Base-by-base conservation (phyloP, 1,139 yeast species). In the Meyerozyma sp. region DNA sequence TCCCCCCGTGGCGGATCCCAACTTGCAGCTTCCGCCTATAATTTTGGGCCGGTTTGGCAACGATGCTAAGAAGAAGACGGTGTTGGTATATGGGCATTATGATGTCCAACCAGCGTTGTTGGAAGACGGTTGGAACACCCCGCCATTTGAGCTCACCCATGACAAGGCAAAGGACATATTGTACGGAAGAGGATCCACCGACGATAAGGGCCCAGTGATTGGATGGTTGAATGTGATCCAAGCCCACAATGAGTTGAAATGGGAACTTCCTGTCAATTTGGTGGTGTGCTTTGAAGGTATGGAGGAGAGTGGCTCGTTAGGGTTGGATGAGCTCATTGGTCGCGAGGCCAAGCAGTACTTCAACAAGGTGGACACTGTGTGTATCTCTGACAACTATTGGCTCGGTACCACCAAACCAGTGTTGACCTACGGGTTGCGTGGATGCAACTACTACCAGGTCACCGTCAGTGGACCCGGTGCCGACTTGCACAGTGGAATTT, bases 351-450 rank as follows among this genome's bases (percentile, higher is more conserved):
- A 76, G 41, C 63, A 68, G 40, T 93, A 89, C 69, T 93, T 93
- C 72, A 82, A 84, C 62, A 84, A 79, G 39, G 95, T 90, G 44
- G 95, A 91, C 61, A 91, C 96, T 41, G 97, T 90, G 43, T 91
- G 98, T 65, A 94, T 93, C 56, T 83, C 94, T 45, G 99, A 93
- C 69, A 93, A 94, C 73, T 94, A 94, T 71, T 93, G 99, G 99
- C 77, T 93, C 50, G 99, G 98, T 51, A 91, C 98, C 49, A 82
- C 81, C 54, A 91, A 93, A 63, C 99, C 99, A 16, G 98, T 89
- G 6, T 80, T 93, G 60, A 94, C 99, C 35, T 93, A 93, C 66
- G 99, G 99, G 42, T 82, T 93, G 57, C 84, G 99, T 68, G 99
- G 99, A 50, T 88, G 93, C 60, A 87, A 87, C 70, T 94, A 94